phyloP scores from a whole-genome alignment of 2,329 filamentous ascomycete species.

The Mycocentrospora acerina region DNA sequence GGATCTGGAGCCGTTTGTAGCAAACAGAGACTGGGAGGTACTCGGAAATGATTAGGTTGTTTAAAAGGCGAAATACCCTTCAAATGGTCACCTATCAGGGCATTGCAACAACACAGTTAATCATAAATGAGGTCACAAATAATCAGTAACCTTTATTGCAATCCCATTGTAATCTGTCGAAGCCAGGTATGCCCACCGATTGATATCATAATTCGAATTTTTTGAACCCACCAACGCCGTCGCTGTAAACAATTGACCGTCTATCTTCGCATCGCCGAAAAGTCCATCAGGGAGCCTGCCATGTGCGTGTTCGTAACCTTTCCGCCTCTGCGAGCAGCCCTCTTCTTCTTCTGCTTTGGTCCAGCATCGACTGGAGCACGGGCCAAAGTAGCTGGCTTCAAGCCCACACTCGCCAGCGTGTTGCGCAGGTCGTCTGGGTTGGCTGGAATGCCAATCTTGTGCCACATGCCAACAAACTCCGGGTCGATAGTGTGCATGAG shows the following conservation, averaged over 20 bases:
- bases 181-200: too few species aligned
- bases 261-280: constrained; percentile 50
- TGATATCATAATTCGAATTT: too few species aligned
- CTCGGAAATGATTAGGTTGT: too few species aligned
- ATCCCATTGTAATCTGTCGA: too few species aligned
- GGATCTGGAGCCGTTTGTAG: too few species aligned
- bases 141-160: too few species aligned
- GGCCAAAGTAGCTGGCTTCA: constrained; percentile 83
- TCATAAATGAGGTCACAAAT: too few species aligned
- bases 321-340: constrained; percentile 71
- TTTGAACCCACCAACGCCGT: constrained; percentile 30
- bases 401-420: constrained; percentile 73
- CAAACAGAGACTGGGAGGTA: too few species aligned
- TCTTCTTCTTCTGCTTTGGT: constrained; percentile 69
- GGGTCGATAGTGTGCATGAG: constrained; percentile 74
- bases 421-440: constrained; percentile 72
- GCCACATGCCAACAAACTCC: constrained; percentile 84
- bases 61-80: too few species aligned
- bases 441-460: constrained; percentile 72
- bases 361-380: constrained; percentile 60
- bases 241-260: constrained; percentile 28
- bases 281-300: constrained; percentile 78
- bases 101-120: too few species aligned
- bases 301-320: constrained; percentile 90
- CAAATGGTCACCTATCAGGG: too few species aligned